Conservation (phyloP, 352 stramenopile species). For the Globisporangium carolinianum region DNA sequence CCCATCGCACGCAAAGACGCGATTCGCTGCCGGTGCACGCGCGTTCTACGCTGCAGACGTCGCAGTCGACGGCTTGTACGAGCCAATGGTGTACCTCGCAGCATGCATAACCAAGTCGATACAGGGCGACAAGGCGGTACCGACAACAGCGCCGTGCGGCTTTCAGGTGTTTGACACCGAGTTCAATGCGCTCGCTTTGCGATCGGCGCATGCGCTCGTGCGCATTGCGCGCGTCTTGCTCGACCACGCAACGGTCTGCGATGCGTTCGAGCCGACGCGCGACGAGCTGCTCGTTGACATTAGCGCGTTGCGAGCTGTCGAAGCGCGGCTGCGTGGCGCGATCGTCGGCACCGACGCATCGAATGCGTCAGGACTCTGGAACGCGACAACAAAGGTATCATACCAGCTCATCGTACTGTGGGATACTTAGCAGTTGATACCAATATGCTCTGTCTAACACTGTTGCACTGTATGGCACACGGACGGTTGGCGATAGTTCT, state of each 20-base stretch:
- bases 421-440: too few species aligned
- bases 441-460: too few species aligned
- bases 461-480: too few species aligned
- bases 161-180: conserved; percentile 71
- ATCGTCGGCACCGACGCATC: conserved; percentile 26
- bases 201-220: conserved; percentile 47
- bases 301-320: conserved; percentile 19
- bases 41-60: conserved; percentile 23
- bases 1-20: conserved; percentile 31
- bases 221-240: conserved; percentile 61
- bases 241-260: conserved; percentile 55
- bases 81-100: conserved; percentile 79
- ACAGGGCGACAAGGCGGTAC: neutral
- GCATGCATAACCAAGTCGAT: conserved; percentile 12
- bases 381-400: conserved; percentile 33
- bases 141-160: neutral
- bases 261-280: conserved; percentile 29
- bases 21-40: conserved; percentile 37
- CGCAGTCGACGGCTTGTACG: conserved; percentile 54
- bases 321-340: conserved; percentile 22
- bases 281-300: conserved; percentile 44
- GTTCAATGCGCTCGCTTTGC: conserved; percentile 74
- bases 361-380: conserved; percentile 47
- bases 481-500: conserved; percentile 24
- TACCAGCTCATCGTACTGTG: too few species aligned